Base-by-base conservation (phyloP, 2,329 filamentous ascomycete genomes). In the Tolypocladium amazonense region DNA sequence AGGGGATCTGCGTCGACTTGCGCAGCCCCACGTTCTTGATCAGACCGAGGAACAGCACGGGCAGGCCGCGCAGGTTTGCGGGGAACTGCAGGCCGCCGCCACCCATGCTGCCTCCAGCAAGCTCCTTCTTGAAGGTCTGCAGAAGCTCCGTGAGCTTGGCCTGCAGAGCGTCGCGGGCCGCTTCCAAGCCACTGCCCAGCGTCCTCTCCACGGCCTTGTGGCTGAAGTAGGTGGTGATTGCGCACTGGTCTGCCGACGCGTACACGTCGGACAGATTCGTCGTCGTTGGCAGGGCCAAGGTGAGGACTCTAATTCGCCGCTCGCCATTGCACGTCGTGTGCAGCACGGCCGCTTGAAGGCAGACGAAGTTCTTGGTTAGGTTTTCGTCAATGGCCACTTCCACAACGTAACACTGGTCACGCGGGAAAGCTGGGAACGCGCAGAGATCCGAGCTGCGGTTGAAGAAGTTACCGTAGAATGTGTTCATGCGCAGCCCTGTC, bases 381-480 rank as follows among this genome's bases (percentile, higher is more conserved):
- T 86, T 94, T 77, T 99, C 94, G 68, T 99, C 94, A 65, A 99
- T 97, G 18, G 94, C 92, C 59, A 99, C 95, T 75, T 99, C 94
- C 25, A 99, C 93, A 52, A 97, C 94, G 71, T 97, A 97, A 64
- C 90, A 92, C 74, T 99, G 94, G 69, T 99, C 94, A 71, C 94
- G 88, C 38, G 94, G 94, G 80, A 99, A 97, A 0, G 94, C 92
- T 1, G 94, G 94, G 81, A 99, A 99, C 15, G 94, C 94, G 73
- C 94, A 97, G 38, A 99, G 85, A 76, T 99, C 94, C 20, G 92
- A 97, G 72, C 91, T 96, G 67, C 94, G 85, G 79, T 97, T 99
- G 82, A 99, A 99, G 77, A 99, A 99, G 78, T 99, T 99, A 66
- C 94, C 94, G 74, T 97, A 99, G 77, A 99, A 99, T 2, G 93